Conservation (phyloP, 176 grass and related monocot genomes). For the Stipa capillata region DNA sequence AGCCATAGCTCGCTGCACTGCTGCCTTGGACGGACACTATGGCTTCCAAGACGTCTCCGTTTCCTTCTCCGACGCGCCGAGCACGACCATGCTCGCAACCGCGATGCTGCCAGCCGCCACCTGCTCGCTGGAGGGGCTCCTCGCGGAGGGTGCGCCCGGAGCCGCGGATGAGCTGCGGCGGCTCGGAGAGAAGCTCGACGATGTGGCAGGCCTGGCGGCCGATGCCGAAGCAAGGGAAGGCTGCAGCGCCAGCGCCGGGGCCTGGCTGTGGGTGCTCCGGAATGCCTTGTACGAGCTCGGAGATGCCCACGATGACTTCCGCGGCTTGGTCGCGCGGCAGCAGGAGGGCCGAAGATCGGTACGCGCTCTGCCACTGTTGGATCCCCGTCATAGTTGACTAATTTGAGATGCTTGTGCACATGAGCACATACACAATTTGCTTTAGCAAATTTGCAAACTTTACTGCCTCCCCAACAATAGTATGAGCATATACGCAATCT, state of each 20-base stretch:
- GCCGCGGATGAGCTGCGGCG: constrained; percentile 19
- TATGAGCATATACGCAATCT: no score
- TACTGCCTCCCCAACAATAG: no score
- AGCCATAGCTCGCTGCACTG: no score
- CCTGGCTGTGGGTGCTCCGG: constrained; percentile 10
- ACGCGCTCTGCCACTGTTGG: not conserved
- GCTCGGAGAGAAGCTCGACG: not conserved
- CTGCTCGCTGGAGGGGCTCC: constrained; percentile 2
- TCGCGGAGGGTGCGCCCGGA: not conserved
- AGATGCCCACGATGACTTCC: not conserved
- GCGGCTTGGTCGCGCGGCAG: not conserved
- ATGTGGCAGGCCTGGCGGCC: not conserved
- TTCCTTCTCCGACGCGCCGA: not conserved
- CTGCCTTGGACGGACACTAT: no score
- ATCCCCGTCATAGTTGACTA: not conserved
- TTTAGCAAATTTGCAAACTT: no score
- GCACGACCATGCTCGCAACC: constrained; percentile 18
- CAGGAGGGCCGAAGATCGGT: constrained; percentile 20
- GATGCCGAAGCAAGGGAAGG: constrained; percentile 18
- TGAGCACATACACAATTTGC: not conserved
- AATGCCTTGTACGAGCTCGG: constrained; percentile 12
- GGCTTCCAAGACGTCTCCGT: no score
- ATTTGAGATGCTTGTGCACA: not conserved
- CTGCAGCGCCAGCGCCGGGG: not conserved
- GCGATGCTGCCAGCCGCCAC: constrained; percentile 2